Base-by-base conservation (phyloP, 106 monocot genomes). In the Gastrodia elata region DNA sequence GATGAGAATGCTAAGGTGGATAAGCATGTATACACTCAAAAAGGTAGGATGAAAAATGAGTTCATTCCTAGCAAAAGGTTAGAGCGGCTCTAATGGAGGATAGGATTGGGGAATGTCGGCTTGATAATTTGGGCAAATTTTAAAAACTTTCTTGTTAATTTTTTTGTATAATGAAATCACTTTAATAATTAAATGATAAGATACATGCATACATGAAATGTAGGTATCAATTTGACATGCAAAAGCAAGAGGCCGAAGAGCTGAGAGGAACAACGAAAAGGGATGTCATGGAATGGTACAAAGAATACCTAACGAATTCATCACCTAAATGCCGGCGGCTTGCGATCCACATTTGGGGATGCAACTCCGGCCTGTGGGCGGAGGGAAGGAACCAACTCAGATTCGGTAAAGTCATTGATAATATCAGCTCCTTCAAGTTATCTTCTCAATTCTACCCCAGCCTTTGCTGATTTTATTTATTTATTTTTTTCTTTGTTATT, bases 181-280 rank as follows among this genome's bases (percentile, higher is more conserved):
- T 14, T 44, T 14, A 7, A 44, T 10, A 44, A 14, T 35, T 14
- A 22, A 11, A 33, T 64, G 13, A 32, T 7, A 34, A 36, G 8
- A 68, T 5, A 68, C 25, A 38, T 39, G 25, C n/a, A 35, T 67
- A 39, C 6, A 18, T 56, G 8, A 14, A 30, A 61, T 30, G 0
- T 37, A 97, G 97, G 84, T 97, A 97, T 73, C 35, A 83, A 27
- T 97, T 97, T 78, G 79, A 93, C 77, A 83, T 86, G 81, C 73
- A 52, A n/a, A 90, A 88, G 74, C 38, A 83, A 25, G 97, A 97
- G 80, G 90, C 90, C 0, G 93, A 97, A 64, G 86, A 86, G 74
- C 84, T 97, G 26, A 88, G 79, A 81, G 84, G 83, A 61, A 78
- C 93, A 55, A 57, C 82, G 38, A 97, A 92, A 76, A 72, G 69